Conservation (phyloP, 1,139 yeast genomes). For the Nematodospora anomalae region DNA sequence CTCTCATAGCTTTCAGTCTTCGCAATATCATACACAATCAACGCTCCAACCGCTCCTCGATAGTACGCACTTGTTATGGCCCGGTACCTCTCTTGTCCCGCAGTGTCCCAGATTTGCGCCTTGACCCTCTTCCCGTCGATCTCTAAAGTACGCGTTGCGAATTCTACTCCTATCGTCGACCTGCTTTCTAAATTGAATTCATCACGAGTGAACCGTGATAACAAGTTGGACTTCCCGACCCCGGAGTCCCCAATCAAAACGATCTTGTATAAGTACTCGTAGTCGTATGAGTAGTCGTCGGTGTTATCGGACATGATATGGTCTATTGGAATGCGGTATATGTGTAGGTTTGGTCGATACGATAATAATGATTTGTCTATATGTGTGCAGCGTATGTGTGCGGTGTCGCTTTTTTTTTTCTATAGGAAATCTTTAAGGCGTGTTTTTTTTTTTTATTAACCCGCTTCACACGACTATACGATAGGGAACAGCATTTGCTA, state of each 20-base stretch:
- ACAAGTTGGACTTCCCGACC: slow-evolving; percentile 92
- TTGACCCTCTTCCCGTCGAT: slow-evolving; percentile 94
- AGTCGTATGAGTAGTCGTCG: slow-evolving; percentile 86
- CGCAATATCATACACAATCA: slow-evolving; percentile 92
- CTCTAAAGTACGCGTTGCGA: slow-evolving; percentile 93
- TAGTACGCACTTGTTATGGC: slow-evolving; percentile 97
- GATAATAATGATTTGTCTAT: not conserved
- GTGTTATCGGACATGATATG: slow-evolving; percentile 43
- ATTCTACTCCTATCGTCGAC: slow-evolving; percentile 96
- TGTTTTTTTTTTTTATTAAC: not conserved
- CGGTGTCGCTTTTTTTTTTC: slow-evolving; percentile 1
- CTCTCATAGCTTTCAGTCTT: slow-evolving; percentile 92
- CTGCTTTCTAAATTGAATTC: slow-evolving; percentile 94
- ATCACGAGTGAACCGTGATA: slow-evolving; percentile 91
- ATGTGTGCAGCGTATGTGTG: not conserved
- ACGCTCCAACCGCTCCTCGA: slow-evolving; percentile 97
- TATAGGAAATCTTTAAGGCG: no score
- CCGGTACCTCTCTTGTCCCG: slow-evolving; percentile 97
- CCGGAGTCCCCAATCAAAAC: slow-evolving; percentile 98
- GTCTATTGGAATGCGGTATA: slow-evolving; percentile 1
- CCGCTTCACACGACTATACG: not conserved
- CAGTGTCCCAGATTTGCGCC: slow-evolving; percentile 99
- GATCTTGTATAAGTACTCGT: slow-evolving; percentile 92
- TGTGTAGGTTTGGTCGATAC: slow-evolving; percentile 1
- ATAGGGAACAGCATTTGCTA: not conserved